Base-by-base conservation (phyloP, 139 green algal species). In the Coelastrella sp. region DNA sequence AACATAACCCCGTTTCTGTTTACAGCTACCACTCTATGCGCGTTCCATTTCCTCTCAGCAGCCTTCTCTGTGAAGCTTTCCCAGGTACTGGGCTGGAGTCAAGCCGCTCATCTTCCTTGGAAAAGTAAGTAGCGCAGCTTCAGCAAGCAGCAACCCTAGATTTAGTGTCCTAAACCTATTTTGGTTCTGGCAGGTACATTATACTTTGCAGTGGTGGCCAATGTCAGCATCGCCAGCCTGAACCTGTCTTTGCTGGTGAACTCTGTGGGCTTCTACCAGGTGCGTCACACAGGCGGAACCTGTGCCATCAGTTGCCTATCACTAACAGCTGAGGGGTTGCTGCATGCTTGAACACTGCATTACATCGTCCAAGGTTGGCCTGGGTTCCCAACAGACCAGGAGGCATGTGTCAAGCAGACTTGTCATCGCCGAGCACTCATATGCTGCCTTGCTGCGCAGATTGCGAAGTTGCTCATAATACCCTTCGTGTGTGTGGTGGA, bases 381-480 rank as follows among this genome's bases (percentile, higher is more conserved):
- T n/a, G n/a, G n/a, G n/a, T n/a, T n/a, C n/a, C n/a, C n/a, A n/a
- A n/a, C n/a, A n/a, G n/a, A n/a, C n/a, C n/a, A n/a, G n/a, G n/a
- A n/a, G n/a, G n/a, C n/a, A n/a, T n/a, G n/a, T n/a, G n/a, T n/a
- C n/a, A n/a, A n/a, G n/a, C n/a, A n/a, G n/a, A n/a, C n/a, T n/a
- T n/a, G n/a, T n/a, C n/a, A n/a, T n/a, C n/a, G n/a, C n/a, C n/a
- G n/a, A n/a, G n/a, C n/a, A n/a, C n/a, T n/a, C n/a, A n/a, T n/a
- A n/a, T n/a, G n/a, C n/a, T n/a, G n/a, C n/a, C n/a, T n/a, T n/a
- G n/a, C n/a, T n/a, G 11, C 48, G 21, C 89, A 96, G 95, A 94
- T 98, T n/a, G 93, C 95, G 69, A 98, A 98, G 92, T 93, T 98
- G 43, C 89, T 97, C 41, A 98, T 98, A 88, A 98, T 98, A 80